phyloP scores from a whole-genome alignment of 371 early-diverging fungal genomes.

The Mucor circinelloides region DNA sequence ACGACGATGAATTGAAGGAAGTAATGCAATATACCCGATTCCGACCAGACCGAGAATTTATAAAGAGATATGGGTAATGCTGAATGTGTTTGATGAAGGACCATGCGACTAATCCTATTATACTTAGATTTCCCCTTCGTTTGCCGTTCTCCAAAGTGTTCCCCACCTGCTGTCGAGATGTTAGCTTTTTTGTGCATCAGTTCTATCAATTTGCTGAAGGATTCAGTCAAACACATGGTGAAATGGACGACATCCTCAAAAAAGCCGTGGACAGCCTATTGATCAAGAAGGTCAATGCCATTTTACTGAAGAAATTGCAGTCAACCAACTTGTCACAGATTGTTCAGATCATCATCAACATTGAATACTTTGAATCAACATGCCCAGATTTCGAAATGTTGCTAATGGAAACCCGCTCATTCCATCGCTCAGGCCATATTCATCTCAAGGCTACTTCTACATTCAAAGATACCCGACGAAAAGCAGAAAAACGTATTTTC shows the following conservation, averaged over 20 bases:
- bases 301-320: slow-evolving; percentile 67
- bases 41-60: slow-evolving; percentile 48
- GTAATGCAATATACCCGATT: slow-evolving; percentile 60
- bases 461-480: slow-evolving; percentile 73
- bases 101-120: neutral
- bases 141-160: slow-evolving; percentile 87
- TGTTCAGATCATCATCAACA: slow-evolving; percentile 82
- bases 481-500: slow-evolving; percentile 81
- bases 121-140: slow-evolving; percentile 72
- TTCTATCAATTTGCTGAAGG: slow-evolving; percentile 89
- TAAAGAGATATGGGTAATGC: slow-evolving; percentile 44
- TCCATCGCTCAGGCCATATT: slow-evolving; percentile 60
- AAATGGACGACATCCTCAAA: slow-evolving; percentile 87
- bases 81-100: neutral
- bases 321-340: slow-evolving; percentile 74
- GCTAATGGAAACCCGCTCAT: slow-evolving; percentile 68
- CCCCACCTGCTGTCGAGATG: slow-evolving; percentile 71
- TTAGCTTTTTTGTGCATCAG: slow-evolving; percentile 73
- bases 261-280: slow-evolving; percentile 81
- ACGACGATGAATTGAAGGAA: slow-evolving; percentile 62
- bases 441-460: slow-evolving; percentile 70
- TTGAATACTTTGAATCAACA: slow-evolving; percentile 78
- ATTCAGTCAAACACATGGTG: slow-evolving; percentile 80
- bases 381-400: slow-evolving; percentile 81
- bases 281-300: slow-evolving; percentile 73